phyloP scores from a whole-genome alignment of 176 grass and related monocot genomes.

The Poa pratensis region DNA sequence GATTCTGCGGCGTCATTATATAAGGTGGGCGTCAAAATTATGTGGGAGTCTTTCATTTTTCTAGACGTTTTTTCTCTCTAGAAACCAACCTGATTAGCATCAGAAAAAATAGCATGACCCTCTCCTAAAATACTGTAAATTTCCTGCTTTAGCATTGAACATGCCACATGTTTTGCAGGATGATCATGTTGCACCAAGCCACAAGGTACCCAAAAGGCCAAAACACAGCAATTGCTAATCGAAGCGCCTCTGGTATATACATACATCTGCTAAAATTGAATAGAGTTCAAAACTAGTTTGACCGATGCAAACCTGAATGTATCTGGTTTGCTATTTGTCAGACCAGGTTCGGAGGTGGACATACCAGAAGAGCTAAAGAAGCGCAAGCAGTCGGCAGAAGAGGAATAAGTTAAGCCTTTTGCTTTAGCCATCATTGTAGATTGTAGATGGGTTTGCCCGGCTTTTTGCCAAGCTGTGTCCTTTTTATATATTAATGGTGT shows the following conservation, averaged over 20 bases:
- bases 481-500: not conserved
- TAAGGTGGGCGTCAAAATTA: conserved; percentile 58
- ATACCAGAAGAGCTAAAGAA: conserved; percentile 17
- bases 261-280: conserved; percentile 17
- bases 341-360: not conserved
- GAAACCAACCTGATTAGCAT: not conserved
- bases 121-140: not conserved
- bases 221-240: conserved; percentile 72
- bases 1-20: conserved; percentile 94
- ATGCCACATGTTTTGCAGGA: conserved; percentile 62
- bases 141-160: not conserved
- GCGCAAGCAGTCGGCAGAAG: not conserved
- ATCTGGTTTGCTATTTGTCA: conserved; percentile 24
- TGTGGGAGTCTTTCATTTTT: conserved; percentile 19
- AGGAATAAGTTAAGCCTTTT: conserved; percentile 12
- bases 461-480: not conserved
- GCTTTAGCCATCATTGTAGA: not conserved
- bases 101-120: not conserved
- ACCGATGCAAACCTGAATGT: not conserved
- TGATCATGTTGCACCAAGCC: conserved; percentile 70
- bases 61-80: not conserved
- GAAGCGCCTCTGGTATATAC: not conserved
- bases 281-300: not conserved
- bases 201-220: conserved; percentile 67
- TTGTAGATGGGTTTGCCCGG: not conserved